Conservation (phyloP, 129 eudicot genomes). For the Logfia minima region DNA sequence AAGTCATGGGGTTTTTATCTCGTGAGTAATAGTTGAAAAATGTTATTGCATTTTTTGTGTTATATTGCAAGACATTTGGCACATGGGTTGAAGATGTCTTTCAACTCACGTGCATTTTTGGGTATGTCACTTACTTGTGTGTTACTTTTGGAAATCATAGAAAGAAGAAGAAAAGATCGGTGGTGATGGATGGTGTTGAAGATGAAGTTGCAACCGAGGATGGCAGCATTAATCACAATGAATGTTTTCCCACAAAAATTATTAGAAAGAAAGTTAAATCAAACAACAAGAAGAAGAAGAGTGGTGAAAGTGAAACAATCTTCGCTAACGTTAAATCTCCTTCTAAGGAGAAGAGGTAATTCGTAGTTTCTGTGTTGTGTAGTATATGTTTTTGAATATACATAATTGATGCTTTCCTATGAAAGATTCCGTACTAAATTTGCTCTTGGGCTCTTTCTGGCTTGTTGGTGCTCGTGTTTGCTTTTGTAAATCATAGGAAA, state of each 20-base stretch:
- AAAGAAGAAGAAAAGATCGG: conserved; percentile 50
- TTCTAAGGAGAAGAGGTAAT: conserved; percentile 43
- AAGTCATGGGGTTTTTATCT: conserved; percentile 30
- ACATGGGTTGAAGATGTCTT: background rate
- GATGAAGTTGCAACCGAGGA: conserved; percentile 32
- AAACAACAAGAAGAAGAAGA: conserved; percentile 37
- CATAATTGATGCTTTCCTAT: background rate
- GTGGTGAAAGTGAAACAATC: conserved; percentile 32
- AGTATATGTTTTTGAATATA: background rate
- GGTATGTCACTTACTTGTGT: conserved; percentile 13
- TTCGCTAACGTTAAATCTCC: conserved; percentile 25
- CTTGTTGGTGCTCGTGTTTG: background rate
- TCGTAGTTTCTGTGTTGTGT: background rate
- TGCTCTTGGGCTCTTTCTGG: background rate
- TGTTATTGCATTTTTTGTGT: background rate
- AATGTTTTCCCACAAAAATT: conserved; percentile 28
- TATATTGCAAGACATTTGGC: conserved; percentile 11
- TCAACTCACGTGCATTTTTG: conserved; percentile 10
- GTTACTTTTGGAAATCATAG: conserved; percentile 34
- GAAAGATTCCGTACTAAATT: background rate
- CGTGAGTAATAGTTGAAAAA: background rate
- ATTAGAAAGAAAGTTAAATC: conserved; percentile 28
- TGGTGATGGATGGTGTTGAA: conserved; percentile 28
- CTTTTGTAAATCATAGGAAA: conserved; percentile 39
- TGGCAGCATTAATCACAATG: conserved; percentile 24